Percentiles rank a stretch among this genome's conserved stretches.
These are phyloP conservation scores for Furcasterigmium sp. DNA, from an alignment of 2,329 filamentous ascomycete genomes.

Conservation along the genomic window DNA sequence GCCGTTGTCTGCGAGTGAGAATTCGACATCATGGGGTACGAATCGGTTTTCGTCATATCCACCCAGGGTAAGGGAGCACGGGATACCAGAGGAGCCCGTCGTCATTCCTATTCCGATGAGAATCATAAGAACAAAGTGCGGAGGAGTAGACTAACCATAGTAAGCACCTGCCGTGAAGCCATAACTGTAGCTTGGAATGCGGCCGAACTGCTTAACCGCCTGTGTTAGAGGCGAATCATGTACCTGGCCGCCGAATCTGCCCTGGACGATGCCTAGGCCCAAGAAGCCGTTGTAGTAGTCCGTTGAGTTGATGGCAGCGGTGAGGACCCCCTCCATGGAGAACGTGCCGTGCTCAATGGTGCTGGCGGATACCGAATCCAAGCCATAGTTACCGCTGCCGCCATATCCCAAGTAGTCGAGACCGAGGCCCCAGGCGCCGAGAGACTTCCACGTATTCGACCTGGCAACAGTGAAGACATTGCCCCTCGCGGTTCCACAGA, in stretches of 20 bases:
- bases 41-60: conserved; percentile 64
- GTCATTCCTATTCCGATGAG: conserved; percentile 14
- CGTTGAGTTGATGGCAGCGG: conserved; percentile 51
- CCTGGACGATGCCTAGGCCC: conserved; percentile 50
- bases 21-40: conserved; percentile 53
- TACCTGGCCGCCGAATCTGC: conserved; percentile 43
- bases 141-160: conserved; percentile 49
- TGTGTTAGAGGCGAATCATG: conserved; percentile 48
- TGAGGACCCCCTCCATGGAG: conserved; percentile 38
- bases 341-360: conserved; percentile 28
- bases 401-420: conserved; percentile 51
- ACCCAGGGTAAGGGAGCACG: conserved; percentile 60
- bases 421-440: conserved; percentile 57
- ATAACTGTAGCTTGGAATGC: conserved; percentile 68
- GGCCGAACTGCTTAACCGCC: conserved; percentile 51
- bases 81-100: conserved; percentile 33
- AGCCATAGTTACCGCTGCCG: conserved; percentile 61
- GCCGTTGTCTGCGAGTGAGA: conserved; percentile 48
- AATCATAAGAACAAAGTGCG: neutral
- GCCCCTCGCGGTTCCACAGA: conserved; percentile 54
- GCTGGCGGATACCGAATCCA: conserved; percentile 42
- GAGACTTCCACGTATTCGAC: conserved; percentile 53
- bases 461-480: conserved; percentile 46
- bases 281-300: conserved; percentile 49
- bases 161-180: conserved; percentile 72